Conservation (phyloP, 1,139 yeast species). For the Nadsonia starkeyi-henricii region DNA sequence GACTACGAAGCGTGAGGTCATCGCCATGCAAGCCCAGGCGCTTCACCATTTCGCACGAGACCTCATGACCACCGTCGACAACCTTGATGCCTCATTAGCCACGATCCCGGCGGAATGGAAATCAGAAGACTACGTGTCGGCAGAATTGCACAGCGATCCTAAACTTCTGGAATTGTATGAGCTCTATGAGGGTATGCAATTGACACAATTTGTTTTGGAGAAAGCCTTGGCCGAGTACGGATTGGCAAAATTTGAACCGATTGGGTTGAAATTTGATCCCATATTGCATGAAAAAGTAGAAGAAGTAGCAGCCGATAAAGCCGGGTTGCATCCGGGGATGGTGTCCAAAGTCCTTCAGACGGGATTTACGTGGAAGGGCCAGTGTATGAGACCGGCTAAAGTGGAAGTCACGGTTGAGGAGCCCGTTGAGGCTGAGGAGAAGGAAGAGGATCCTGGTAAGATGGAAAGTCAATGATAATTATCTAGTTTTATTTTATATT, state of each 20-base stretch:
- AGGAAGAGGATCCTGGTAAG: too few relatives aligned
- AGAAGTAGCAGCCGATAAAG: not conserved
- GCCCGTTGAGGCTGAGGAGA: too few relatives aligned
- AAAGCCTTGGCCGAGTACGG: not conserved
- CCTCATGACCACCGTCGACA: not conserved
- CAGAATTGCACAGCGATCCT: not conserved
- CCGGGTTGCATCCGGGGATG: not conserved
- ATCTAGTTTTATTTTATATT: too few relatives aligned
- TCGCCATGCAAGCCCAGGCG: not conserved
- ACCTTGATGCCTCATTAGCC: not conserved
- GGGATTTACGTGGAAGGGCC: not conserved
- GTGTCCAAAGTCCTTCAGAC: not conserved
- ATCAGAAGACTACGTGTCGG: not conserved
- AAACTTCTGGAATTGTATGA: not conserved
- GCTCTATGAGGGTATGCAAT: not conserved
- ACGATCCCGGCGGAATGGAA: not conserved
- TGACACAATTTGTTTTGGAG: not conserved
- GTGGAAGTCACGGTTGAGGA: not conserved
- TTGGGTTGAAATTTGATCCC: not conserved
- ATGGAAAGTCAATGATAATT: too few relatives aligned
- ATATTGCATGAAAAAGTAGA: not conserved
- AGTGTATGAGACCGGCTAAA: not conserved
- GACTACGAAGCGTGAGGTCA: not conserved
- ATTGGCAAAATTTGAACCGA: not conserved
- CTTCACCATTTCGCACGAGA: not conserved